Evolutionary conservation across 352 stramenopile species (phyloP).

Genomic region (Labyrinthula sp.): DNA sequence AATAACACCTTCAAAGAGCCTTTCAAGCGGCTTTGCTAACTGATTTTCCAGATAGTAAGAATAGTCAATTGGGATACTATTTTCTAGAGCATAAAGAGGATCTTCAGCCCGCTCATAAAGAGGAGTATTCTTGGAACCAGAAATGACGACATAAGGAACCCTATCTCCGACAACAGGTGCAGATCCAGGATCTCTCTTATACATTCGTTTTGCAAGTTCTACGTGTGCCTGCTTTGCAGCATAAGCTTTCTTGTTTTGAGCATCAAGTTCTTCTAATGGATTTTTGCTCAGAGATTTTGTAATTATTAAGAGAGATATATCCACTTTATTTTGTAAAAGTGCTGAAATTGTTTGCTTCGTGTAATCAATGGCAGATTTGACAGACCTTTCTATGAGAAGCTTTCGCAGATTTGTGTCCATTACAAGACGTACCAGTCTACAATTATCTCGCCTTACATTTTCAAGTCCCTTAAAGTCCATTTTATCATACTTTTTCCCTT

Average conservation of each 20-base stretch:
- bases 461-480: constrained; percentile 93
- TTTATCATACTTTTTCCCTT: constrained; percentile 98
- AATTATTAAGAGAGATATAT: constrained; percentile 98
- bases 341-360: constrained; percentile 90
- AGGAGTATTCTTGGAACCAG: constrained; percentile 74
- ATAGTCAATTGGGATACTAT: constrained; percentile 94
- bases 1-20: constrained; percentile 96
- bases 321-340: constrained; percentile 97
- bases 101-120: constrained; percentile 95
- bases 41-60: constrained; percentile 98
- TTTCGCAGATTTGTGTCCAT: constrained; percentile 90
- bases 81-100: constrained; percentile 91
- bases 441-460: constrained; percentile 96
- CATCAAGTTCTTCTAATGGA: constrained; percentile 49
- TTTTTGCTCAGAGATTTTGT: constrained; percentile 92
- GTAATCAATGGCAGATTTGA: constrained; percentile 80
- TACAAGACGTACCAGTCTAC: constrained; percentile 81
- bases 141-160: constrained; percentile 97
- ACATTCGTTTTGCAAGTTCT: constrained; percentile 91
- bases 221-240: constrained; percentile 96
- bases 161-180: constrained; percentile 90
- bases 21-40: constrained; percentile 82
- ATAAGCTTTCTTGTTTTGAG: too few species aligned
- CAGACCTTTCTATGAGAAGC: constrained; percentile 89
- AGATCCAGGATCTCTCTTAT: constrained; percentile 82